phyloP scores from a whole-genome alignment of 768 basidiomycete genomes.

The Mycena olivaceomarginata region DNA sequence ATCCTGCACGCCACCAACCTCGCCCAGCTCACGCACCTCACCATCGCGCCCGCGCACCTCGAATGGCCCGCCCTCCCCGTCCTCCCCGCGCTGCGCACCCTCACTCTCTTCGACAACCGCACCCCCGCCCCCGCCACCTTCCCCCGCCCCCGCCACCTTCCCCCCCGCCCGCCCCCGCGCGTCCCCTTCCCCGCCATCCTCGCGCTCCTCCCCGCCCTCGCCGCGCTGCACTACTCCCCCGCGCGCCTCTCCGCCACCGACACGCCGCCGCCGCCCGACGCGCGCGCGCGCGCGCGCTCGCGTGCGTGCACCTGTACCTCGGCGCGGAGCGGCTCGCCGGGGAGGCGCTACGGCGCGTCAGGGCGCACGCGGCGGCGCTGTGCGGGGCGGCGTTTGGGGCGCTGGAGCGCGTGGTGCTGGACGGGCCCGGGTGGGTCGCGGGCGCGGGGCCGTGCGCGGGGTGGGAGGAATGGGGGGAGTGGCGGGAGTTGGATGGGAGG shows the following conservation, averaged over 20 bases:
- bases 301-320: neutral
- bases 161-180: too few species aligned
- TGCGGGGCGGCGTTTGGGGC: neutral
- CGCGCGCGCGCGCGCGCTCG: neutral
- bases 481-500: neutral
- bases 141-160: too few species aligned
- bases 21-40: constrained; percentile 13
- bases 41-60: neutral
- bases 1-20: neutral
- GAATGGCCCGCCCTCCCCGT: neutral
- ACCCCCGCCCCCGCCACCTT: neutral
- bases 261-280: neutral
- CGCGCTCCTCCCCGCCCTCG: neutral
- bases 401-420: constrained; percentile 15
- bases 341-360: neutral
- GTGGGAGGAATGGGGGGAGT: neutral
- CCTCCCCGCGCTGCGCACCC: constrained; percentile 5
- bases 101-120: neutral
- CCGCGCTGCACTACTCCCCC: constrained; percentile 5
- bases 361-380: neutral
- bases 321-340: neutral
- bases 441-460: neutral
- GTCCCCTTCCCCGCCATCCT: constrained; percentile 13
- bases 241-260: too few species aligned
- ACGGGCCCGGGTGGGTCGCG: constrained; percentile 5